Evolutionary conservation across 805 yeast genomes (phyloP).

Genomic region (Komagataella mondaviorum): DNA sequence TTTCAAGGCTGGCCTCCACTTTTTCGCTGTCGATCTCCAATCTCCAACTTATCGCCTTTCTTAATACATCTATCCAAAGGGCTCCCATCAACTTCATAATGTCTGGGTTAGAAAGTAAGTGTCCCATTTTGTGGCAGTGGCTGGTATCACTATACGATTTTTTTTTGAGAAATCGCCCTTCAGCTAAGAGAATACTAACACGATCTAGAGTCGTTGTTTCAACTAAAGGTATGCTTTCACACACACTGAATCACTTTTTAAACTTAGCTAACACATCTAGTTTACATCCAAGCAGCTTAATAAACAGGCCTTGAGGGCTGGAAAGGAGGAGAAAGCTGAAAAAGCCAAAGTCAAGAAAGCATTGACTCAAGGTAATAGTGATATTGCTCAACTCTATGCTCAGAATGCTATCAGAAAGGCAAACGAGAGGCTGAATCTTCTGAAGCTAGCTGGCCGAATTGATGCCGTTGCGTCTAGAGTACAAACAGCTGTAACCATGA

Average conservation of each 20-base stretch:
- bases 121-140: background rate
- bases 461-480: constrained; percentile 95
- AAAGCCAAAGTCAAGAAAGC: constrained; percentile 87
- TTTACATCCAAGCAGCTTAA: constrained; percentile 91
- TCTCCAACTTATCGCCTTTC: background rate
- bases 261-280: constrained; percentile 12
- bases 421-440: constrained; percentile 70
- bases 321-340: constrained; percentile 80
- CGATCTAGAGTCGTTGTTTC: constrained; percentile 43
- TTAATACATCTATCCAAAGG: background rate
- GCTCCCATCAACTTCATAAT: constrained; percentile 8
- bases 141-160: background rate
- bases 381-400: constrained; percentile 88
- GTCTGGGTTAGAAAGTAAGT: constrained; percentile 30
- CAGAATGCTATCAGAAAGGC: constrained; percentile 90
- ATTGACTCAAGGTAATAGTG: constrained; percentile 70
- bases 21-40: background rate
- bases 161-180: background rate
- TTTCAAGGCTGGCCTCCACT: background rate
- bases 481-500: constrained; percentile 97
- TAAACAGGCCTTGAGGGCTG: constrained; percentile 81
- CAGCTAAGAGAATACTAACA: constrained; percentile 5
- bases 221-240: constrained; percentile 30
- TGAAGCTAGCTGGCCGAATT: constrained; percentile 75
- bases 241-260: background rate